Percentiles rank a stretch among this genome's conserved stretches.
Conservation (phyloP, 148 eudicot species). For the Chenopodium formosanum region DNA sequence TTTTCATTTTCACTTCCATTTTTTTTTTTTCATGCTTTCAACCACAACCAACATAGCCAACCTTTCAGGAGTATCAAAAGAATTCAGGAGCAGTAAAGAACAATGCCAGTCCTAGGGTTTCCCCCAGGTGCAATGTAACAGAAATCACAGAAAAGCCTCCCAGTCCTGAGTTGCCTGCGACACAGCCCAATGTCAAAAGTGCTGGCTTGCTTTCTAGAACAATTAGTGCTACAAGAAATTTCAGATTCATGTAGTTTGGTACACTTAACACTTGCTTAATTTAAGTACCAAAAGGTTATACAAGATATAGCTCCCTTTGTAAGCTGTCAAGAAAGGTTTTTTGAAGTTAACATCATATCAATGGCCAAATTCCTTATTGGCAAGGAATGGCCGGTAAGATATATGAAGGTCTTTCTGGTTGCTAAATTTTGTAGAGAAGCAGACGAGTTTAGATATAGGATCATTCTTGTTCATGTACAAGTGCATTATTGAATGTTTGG, state of each 20-base stretch:
- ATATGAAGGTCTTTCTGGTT: background rate
- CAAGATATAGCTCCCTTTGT: background rate
- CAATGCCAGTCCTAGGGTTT: slow-evolving; percentile 27
- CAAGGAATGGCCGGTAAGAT: background rate
- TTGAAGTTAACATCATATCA: background rate
- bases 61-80: slow-evolving; percentile 46
- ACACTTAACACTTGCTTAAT: background rate
- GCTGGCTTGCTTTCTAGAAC: slow-evolving; percentile 56
- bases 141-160: slow-evolving; percentile 30
- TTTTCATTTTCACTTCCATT: background rate
- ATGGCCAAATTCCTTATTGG: background rate
- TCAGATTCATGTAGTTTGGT: slow-evolving; percentile 36
- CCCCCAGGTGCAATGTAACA: slow-evolving; percentile 30
- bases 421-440: slow-evolving; percentile 31
- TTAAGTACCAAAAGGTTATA: background rate
- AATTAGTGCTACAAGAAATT: slow-evolving; percentile 47
- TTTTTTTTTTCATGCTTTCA: background rate
- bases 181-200: slow-evolving; percentile 35
- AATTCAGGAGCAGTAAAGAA: slow-evolving; percentile 33
- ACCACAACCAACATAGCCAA: background rate
- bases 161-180: slow-evolving; percentile 35
- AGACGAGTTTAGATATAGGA: slow-evolving; percentile 19
- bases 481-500: slow-evolving; percentile 10
- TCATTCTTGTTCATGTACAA: slow-evolving; percentile 21
- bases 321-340: background rate